These are phyloP conservation scores for Tuber brumale DNA, from an alignment of 495 filamentous ascomycete genomes.

Conservation along the genomic window DNA sequence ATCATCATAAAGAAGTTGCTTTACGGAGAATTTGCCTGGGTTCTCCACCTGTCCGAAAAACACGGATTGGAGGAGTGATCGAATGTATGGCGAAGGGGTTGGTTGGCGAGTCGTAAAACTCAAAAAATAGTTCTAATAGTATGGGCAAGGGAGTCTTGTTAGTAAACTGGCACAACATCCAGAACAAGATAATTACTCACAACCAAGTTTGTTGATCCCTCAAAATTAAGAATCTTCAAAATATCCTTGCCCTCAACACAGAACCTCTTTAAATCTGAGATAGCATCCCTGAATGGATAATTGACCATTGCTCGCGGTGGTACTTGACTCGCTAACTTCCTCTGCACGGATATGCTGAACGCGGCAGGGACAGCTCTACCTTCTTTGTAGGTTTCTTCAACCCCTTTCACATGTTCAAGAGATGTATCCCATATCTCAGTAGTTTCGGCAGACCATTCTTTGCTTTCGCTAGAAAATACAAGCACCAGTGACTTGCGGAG, in stretches of 20 bases:
- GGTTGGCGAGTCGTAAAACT: slow-evolving; percentile 71
- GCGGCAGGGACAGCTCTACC: slow-evolving; percentile 63
- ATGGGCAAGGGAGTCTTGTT: slow-evolving; percentile 12
- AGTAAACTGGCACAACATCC: not conserved
- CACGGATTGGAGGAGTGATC: slow-evolving; percentile 69
- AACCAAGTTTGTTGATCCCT: slow-evolving; percentile 61
- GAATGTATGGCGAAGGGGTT: slow-evolving; percentile 74
- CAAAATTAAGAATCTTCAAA: slow-evolving; percentile 60
- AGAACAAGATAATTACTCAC: slow-evolving; percentile 45
- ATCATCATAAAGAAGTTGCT: slow-evolving; percentile 71
- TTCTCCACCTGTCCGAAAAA: slow-evolving; percentile 65
- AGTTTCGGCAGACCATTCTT: slow-evolving; percentile 45
- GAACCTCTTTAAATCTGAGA: slow-evolving; percentile 60
- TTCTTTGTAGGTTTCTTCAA: slow-evolving; percentile 55
- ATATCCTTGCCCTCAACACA: slow-evolving; percentile 67
- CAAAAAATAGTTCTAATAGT: slow-evolving; percentile 57
- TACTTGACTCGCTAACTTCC: slow-evolving; percentile 81
- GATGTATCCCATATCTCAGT: slow-evolving; percentile 46
- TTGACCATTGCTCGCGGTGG: slow-evolving; percentile 86
- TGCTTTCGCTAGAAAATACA: slow-evolving; percentile 48
- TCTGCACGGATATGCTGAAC: slow-evolving; percentile 85
- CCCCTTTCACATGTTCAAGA: slow-evolving; percentile 46
- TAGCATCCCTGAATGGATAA: slow-evolving; percentile 63
- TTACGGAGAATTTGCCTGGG: slow-evolving; percentile 59
- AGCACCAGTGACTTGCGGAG: slow-evolving; percentile 60